These are phyloP conservation scores for Penicillium goetzii DNA, from an alignment of 495 filamentous ascomycete genomes.

Conservation along the genomic window DNA sequence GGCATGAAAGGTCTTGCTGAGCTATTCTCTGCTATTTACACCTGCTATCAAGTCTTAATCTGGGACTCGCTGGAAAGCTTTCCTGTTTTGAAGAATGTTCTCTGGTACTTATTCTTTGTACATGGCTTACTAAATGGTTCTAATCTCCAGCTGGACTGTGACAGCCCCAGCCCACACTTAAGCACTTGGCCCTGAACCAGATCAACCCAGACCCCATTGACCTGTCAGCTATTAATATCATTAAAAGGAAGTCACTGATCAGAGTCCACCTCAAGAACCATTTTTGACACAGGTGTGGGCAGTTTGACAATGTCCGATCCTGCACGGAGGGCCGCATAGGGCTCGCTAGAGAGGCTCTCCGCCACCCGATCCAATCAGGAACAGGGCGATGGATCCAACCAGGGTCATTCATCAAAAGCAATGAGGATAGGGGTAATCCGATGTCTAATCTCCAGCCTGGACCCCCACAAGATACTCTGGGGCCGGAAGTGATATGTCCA, in stretches of 20 bases:
- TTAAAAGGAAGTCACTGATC: neutral
- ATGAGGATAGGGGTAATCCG: constrained; percentile 6
- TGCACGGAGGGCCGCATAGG: constrained; percentile 32
- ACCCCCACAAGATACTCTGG: neutral
- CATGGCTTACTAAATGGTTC: neutral
- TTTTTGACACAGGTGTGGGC: constrained; percentile 19
- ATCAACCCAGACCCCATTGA: constrained; percentile 22
- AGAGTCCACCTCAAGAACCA: constrained; percentile 7
- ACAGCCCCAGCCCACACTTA: constrained; percentile 15
- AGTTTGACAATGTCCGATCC: constrained; percentile 33
- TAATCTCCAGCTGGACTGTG: constrained; percentile 16
- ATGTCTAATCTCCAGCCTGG: neutral
- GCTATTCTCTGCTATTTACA: neutral
- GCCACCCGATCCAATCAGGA: constrained; percentile 26
- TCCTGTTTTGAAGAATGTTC: neutral
- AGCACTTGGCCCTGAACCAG: constrained; percentile 18
- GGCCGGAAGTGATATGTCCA: constrained; percentile 23
- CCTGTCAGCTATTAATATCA: neutral
- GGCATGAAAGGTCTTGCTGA: constrained; percentile 1
- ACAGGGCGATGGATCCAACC: constrained; percentile 12
- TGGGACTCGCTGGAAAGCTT: neutral
- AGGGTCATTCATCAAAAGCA: constrained; percentile 18
- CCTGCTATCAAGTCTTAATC: neutral
- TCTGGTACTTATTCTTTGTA: neutral
- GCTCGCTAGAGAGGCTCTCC: constrained; percentile 22